These are phyloP conservation scores for Colletotrichum shisoi DNA, from an alignment of 2,329 filamentous ascomycete genomes.

Conservation along the genomic window DNA sequence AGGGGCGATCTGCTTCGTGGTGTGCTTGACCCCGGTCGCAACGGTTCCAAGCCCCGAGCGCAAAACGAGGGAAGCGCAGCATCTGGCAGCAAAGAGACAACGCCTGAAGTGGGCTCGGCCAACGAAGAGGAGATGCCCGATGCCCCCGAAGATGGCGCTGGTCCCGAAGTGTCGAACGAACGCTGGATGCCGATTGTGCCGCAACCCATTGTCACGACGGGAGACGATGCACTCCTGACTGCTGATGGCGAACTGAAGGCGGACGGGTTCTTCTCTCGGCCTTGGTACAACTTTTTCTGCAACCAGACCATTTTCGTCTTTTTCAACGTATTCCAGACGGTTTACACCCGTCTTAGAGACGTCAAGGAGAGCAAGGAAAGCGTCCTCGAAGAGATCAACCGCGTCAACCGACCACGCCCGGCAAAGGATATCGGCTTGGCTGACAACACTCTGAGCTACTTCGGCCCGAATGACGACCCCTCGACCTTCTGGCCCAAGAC, in stretches of 20 bases:
- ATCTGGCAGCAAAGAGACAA: conserved; percentile 84
- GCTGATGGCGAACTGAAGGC: conserved; percentile 71
- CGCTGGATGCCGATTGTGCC: conserved; percentile 71
- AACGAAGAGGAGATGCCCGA: conserved; percentile 79
- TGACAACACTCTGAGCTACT: conserved; percentile 80
- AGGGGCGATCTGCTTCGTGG: conserved; percentile 84
- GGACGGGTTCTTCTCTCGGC: conserved; percentile 82
- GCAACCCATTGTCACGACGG: conserved; percentile 61
- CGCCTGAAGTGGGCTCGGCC: conserved; percentile 80
- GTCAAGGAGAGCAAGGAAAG: conserved; percentile 81
- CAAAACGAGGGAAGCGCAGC: conserved; percentile 83
- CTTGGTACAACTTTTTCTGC: conserved; percentile 87
- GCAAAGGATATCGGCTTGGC: conserved; percentile 85
- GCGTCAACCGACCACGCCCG: conserved; percentile 78
- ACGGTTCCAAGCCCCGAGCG: conserved; percentile 72
- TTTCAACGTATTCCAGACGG: conserved; percentile 89
- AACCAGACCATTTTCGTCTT: conserved; percentile 94
- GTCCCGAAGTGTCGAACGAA: conserved; percentile 70
- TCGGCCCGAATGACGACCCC: conserved; percentile 66
- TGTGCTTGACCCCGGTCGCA: conserved; percentile 80
- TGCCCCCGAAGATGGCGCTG: conserved; percentile 62
- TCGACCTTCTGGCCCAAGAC: conserved; percentile 87
- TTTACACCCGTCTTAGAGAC: conserved; percentile 83
- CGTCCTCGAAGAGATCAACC: conserved; percentile 76
- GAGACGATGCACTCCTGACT: conserved; percentile 64